These are phyloP conservation scores for Helianthus tuberosus DNA, from an alignment of 129 eudicot species.

Conservation along the genomic window DNA sequence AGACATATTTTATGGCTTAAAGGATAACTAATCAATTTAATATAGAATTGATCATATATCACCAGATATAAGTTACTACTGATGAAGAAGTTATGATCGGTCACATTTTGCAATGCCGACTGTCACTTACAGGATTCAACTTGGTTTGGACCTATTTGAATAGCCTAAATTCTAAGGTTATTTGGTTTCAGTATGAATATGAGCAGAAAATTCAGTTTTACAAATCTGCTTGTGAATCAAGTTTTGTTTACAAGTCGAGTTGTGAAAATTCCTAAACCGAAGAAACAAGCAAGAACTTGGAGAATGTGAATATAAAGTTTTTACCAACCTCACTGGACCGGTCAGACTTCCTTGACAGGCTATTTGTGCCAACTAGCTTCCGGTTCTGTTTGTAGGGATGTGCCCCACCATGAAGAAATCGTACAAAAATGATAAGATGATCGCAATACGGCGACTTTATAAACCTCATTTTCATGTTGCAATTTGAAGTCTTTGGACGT, in stretches of 20 bases:
- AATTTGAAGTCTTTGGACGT: slow-evolving; percentile 40
- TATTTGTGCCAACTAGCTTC: neutral
- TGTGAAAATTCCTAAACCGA: neutral
- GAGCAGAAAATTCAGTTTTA: too few relatives aligned
- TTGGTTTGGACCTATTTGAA: too few relatives aligned
- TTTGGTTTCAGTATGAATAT: too few relatives aligned
- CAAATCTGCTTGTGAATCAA: neutral
- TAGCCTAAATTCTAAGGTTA: too few relatives aligned
- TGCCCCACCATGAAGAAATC: neutral
- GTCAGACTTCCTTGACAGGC: neutral
- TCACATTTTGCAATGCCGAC: too few relatives aligned
- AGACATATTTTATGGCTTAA: too few relatives aligned
- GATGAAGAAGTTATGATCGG: too few relatives aligned
- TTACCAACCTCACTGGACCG: neutral
- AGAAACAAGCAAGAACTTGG: neutral
- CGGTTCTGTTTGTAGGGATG: neutral
- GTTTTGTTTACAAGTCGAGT: neutral
- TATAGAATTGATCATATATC: too few relatives aligned
- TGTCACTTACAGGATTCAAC: too few relatives aligned
- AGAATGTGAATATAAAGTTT: neutral
- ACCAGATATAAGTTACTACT: too few relatives aligned
- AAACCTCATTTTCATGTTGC: slow-evolving; percentile 46
- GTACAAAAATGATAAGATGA: slow-evolving; percentile 3
- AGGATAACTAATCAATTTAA: too few relatives aligned
- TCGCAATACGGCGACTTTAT: neutral